Evolutionary conservation across 225 moss, liverwort and hornwort genomes (phyloP), one percentile per base, ranked within the genome.

Genomic region (Marchantia polymorpha): DNA sequence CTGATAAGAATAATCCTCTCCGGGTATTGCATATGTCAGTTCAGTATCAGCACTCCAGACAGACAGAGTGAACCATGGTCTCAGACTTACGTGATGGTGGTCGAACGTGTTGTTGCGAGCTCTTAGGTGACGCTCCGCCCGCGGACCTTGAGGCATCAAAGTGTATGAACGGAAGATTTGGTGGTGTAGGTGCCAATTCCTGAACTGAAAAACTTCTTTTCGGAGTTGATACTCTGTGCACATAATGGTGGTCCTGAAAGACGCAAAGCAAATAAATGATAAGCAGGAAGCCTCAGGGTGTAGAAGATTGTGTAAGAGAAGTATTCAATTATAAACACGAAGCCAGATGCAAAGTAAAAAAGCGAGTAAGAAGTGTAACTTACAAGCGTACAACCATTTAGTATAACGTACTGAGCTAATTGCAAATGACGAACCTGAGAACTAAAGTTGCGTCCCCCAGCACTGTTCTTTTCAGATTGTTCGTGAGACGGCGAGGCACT

Each of bases 161-260:
- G 73, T 83, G 85, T 75, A 88, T 82, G 72, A 85, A 85, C 76
- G 85, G 83, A 22, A 88, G 78, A 67, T 88, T 83, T 68, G 87
- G 70, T 17, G 56, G 75, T 2, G 84, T 74, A 80, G 82, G 47
- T 12, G 81, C 83, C 76, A 71, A 64, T 14, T 84, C 84, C 69
- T 84, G 82, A 10, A 77, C 82, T 9, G 60, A 48, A 47, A 53
- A 47, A 54, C 73, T 82, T 69, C 71, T 73, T 26, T 14, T 61
- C 30, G 61, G 70, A 60, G 72, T 48, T 17, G 77, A 46, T 0
- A 49, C 19, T 52, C 64, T 77, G 16, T 64, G 60, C 15, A 29
- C 13, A 26, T 77, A 52, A 14, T 48, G n/a, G 14, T 51, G 77
- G 22, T 77, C 77, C 77, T 77, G 77, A 23, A 64, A 22, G 1